A percentile compares a stretch with the other conserved stretches of the same genome.
Evolutionary conservation across 306 rosid species (phyloP).

Genomic region (Chamaecrista fasciculata): DNA sequence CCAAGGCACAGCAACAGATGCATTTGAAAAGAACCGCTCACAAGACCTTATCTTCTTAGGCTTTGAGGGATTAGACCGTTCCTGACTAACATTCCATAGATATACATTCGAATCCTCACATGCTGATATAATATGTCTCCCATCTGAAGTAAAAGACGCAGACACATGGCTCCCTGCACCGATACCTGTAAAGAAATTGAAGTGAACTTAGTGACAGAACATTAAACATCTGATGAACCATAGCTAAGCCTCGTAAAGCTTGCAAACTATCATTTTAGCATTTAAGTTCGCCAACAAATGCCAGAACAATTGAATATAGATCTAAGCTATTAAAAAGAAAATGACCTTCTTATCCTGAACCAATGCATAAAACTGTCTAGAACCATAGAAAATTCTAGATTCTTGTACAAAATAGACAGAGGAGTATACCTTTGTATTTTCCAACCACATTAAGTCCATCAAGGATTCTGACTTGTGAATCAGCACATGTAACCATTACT

Average conservation of each 20-base stretch:
- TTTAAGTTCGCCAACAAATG: constrained; percentile 16
- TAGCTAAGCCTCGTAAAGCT: constrained; percentile 12
- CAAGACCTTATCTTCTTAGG: constrained; percentile 44
- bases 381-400: neutral
- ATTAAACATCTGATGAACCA: neutral
- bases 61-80: constrained; percentile 32
- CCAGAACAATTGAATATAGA: neutral
- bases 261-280: constrained; percentile 1
- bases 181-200: constrained; percentile 49
- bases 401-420: constrained; percentile 15
- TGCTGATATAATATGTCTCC: constrained; percentile 85
- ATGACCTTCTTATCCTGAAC: neutral
- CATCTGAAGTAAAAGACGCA: constrained; percentile 83
- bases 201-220: constrained; percentile 29
- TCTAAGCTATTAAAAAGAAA: neutral
- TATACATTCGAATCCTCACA: constrained; percentile 86
- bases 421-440: constrained; percentile 70
- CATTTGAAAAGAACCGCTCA: constrained; percentile 51
- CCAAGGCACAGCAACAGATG: constrained; percentile 61
- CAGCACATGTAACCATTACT: constrained; percentile 83
- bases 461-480: constrained; percentile 86
- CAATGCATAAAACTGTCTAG: neutral
- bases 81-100: constrained; percentile 63
- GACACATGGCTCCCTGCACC: constrained; percentile 56
- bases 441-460: constrained; percentile 68